phyloP scores from a whole-genome alignment of 768 basidiomycete genomes.

The Scleroderma bovista region DNA sequence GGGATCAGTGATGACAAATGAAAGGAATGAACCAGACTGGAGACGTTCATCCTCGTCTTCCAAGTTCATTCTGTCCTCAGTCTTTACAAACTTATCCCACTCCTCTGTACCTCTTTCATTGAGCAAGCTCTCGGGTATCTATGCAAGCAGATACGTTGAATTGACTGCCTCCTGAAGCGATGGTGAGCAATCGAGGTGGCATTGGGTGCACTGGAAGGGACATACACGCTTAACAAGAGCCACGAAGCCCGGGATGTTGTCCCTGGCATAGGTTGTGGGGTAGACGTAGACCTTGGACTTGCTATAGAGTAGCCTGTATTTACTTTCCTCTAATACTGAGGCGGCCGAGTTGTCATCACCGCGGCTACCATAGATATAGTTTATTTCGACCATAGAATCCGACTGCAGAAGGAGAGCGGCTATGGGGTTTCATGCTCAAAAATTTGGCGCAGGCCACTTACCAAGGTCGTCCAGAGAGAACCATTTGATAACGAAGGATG shows the following conservation, averaged over 20 bases:
- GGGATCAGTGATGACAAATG: slow-evolving; percentile 4
- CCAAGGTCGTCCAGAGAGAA: slow-evolving; percentile 43
- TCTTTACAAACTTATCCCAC: slow-evolving; percentile 85
- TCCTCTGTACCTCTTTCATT: slow-evolving; percentile 78
- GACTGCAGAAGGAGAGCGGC: slow-evolving; percentile 26
- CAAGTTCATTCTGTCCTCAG: slow-evolving; percentile 57
- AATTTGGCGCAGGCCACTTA: slow-evolving; percentile 33
- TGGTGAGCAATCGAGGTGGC: slow-evolving; percentile 7
- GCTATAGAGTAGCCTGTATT: slow-evolving; percentile 75
- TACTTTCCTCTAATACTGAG: slow-evolving; percentile 46
- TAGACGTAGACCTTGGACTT: slow-evolving; percentile 96
- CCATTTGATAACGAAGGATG: slow-evolving; percentile 37
- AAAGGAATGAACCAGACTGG: slow-evolving; percentile 14
- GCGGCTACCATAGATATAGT: slow-evolving; percentile 30
- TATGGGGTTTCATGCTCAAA: background rate
- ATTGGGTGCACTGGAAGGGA: slow-evolving; percentile 10
- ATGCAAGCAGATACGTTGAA: slow-evolving; percentile 78
- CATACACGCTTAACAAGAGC: slow-evolving; percentile 84
- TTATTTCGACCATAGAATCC: slow-evolving; percentile 75
- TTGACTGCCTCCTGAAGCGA: slow-evolving; percentile 64
- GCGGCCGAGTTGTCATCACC: slow-evolving; percentile 9
- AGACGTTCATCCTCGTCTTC: slow-evolving; percentile 73
- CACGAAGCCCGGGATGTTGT: slow-evolving; percentile 93
- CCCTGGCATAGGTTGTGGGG: slow-evolving; percentile 85
- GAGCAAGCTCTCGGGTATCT: slow-evolving; percentile 87